Percentiles rank a stretch among this genome's conserved stretches.
Conservation (phyloP, 257 asterid genomes). For the Mentha longifolia region DNA sequence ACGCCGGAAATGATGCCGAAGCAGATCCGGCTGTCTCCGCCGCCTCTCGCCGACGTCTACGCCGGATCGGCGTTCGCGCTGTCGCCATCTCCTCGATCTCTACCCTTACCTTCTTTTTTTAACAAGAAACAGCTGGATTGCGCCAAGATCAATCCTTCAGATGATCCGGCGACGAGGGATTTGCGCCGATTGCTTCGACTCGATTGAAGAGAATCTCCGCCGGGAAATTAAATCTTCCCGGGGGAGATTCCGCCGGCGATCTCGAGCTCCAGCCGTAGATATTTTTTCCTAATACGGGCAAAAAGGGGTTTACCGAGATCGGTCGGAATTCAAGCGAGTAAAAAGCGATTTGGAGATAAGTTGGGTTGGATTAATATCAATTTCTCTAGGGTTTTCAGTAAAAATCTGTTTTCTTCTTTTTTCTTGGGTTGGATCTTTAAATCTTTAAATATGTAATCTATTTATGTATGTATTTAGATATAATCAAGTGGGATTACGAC, state of each 20-base stretch:
- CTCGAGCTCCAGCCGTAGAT: conserved; percentile 44
- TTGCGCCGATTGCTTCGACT: conserved; percentile 63
- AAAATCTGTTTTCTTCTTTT: neutral
- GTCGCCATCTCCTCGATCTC: conserved; percentile 75
- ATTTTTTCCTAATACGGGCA: conserved; percentile 47
- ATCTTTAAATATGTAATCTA: conserved; percentile 21
- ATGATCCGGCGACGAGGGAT: conserved; percentile 61
- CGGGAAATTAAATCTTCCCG: conserved; percentile 15
- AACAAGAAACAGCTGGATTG: conserved; percentile 38
- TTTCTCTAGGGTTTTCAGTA: conserved; percentile 2
- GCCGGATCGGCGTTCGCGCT: conserved; percentile 69
- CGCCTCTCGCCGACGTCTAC: conserved; percentile 43
- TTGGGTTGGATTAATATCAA: neutral
- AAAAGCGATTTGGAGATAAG: conserved; percentile 14
- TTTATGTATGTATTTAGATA: conserved; percentile 17
- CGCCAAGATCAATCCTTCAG: conserved; percentile 31
- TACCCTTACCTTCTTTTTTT: conserved; percentile 74
- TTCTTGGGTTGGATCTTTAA: neutral
- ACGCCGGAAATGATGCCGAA: conserved; percentile 52
- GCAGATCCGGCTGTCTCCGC: conserved; percentile 44
- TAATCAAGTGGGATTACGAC: conserved; percentile 13
- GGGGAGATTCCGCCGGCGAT: conserved; percentile 24
- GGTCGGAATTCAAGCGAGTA: conserved; percentile 22
- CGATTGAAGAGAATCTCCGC: conserved; percentile 33
- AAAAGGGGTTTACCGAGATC: conserved; percentile 19